Conservation (phyloP, 768 basidiomycete genomes). For the Xerocomellus amylosporus region DNA sequence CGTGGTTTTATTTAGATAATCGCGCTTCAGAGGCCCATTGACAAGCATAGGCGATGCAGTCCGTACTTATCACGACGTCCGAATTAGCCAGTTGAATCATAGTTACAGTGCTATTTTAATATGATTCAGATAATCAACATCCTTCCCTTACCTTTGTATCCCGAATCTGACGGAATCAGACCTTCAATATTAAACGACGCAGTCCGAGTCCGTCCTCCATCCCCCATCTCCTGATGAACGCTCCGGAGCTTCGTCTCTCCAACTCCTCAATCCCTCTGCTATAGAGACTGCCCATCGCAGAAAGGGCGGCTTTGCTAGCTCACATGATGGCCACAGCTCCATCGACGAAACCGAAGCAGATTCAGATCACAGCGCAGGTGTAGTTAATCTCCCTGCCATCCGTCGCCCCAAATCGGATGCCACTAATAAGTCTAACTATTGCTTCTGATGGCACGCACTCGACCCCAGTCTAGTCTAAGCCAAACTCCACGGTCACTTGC, state of each 20-base stretch:
- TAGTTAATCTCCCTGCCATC: constrained; percentile 27
- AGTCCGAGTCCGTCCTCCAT: constrained; percentile 14
- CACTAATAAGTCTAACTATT: constrained; percentile 31
- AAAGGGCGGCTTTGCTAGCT: constrained; percentile 52
- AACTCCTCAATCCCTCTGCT: constrained; percentile 44
- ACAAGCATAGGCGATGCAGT: too few species aligned
- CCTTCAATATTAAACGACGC: too few species aligned
- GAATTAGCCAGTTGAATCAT: too few species aligned
- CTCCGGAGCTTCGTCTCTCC: constrained; percentile 51
- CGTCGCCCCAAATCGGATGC: constrained; percentile 38
- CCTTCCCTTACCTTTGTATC: too few species aligned
- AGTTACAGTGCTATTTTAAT: too few species aligned
- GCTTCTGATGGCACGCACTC: constrained; percentile 36
- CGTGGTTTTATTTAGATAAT: too few species aligned
- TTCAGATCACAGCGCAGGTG: constrained; percentile 37
- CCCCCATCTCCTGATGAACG: constrained; percentile 44
- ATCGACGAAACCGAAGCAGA: constrained; percentile 46
- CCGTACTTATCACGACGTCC: too few species aligned
- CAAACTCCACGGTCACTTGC: constrained; percentile 14
- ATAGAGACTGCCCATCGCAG: constrained; percentile 44
- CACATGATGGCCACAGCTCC: constrained; percentile 35
- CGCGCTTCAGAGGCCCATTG: too few species aligned
- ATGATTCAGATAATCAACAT: too few species aligned
- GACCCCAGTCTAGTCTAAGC: constrained; percentile 34
- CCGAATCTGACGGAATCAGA: too few species aligned